Conservation (phyloP, 257 asterid genomes). For the Nicotiana otophora region DNA sequence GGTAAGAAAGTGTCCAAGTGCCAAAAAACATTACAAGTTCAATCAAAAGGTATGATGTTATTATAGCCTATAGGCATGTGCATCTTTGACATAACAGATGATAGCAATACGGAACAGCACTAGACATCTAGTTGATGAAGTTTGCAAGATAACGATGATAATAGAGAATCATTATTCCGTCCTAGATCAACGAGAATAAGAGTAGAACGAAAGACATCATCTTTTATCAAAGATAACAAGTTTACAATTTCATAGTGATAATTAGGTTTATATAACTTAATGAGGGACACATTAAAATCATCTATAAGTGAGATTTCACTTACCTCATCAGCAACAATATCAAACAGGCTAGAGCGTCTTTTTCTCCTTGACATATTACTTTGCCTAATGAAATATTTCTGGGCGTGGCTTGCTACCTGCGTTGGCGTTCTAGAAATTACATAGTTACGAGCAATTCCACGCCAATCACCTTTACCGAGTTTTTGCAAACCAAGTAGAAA, state of each 20-base stretch:
- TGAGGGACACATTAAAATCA: background rate
- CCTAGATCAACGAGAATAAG: background rate
- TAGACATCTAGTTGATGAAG: background rate
- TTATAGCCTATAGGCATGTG: background rate
- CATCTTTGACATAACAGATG: background rate
- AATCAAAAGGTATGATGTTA: background rate
- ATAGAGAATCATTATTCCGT: background rate
- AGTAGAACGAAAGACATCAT: background rate
- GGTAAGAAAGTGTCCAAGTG: background rate
- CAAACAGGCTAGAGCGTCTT: constrained; percentile 96
- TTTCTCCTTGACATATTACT: constrained; percentile 85
- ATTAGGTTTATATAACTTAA: background rate
- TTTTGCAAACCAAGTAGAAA: constrained; percentile 93
- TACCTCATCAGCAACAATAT: constrained; percentile 91
- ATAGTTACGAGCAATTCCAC: constrained; percentile 93
- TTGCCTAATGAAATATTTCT: constrained; percentile 93
- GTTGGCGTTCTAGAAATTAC: constrained; percentile 93
- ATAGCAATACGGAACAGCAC: background rate
- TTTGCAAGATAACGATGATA: background rate
- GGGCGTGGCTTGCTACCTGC: constrained; percentile 99
- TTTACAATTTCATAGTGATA: background rate
- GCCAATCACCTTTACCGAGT: constrained; percentile 99
- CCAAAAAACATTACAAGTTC: background rate
- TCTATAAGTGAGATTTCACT: constrained; percentile 24
- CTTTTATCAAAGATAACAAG: background rate